Evolutionary conservation across 495 filamentous ascomycete species (phyloP), one percentile per base, ranked within the genome.

Genomic region (Penicillium canariense): DNA sequence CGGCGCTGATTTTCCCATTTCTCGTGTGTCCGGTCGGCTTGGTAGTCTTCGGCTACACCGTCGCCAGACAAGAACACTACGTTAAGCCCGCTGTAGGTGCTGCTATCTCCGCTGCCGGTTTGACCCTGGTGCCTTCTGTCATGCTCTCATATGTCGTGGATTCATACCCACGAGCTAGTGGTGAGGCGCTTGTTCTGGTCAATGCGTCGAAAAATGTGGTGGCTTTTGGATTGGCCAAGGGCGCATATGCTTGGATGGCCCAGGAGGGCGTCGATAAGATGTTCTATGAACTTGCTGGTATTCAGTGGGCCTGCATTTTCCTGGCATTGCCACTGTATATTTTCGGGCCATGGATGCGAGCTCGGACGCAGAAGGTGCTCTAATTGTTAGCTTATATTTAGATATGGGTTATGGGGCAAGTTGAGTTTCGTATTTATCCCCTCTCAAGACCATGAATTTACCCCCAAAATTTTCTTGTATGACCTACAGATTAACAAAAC

Each of bases 161-260:
- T 23, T 51, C 65, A 1, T 70, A 68, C 35, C 68, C 68, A 14
- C 38, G 52, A 5, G 52, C 52, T 8, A 66, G 65, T 23, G 66
- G 62, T 11, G 68, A 70, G 56, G 68, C 68, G 1, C 54, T 70
- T 32, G 68, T 70, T 2, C 36, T 65, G 23, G 63, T 75, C n/a
- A 75, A 75, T 51, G 60, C 69, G 0, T 69, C 70, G 2, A 75
- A 75, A 66, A 75, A 75, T 50, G 55, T 71, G 3, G 64, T 75
- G 47, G 72, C 72, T 0, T 75, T 75, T 55, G 72, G 72, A 0
- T 34, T 75, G 22, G 60, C 67, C 1, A 59, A 60, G 17, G 55
- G 60, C 10, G 59, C 58, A 12, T 58, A 61, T 26, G 14, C 52
- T 12, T 75, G 70, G 70, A 61, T 72, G 63, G 54, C 60, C 5